Conservation (phyloP, 805 yeast species). For the Helenozyma rhizophorensis region DNA sequence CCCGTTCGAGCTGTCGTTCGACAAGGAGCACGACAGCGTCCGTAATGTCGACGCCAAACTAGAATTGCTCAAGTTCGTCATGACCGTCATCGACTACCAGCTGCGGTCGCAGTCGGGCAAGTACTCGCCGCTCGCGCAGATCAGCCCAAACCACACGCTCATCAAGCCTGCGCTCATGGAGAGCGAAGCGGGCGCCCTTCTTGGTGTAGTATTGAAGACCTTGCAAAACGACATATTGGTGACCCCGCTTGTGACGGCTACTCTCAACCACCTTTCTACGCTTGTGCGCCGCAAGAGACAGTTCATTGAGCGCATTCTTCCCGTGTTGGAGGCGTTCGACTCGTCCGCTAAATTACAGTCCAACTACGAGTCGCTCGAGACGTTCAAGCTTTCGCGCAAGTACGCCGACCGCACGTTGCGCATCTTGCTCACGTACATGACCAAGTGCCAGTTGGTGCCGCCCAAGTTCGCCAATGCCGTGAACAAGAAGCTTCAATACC, state of each 20-base stretch:
- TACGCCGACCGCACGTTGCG: conserved; percentile 60
- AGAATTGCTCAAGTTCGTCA: conserved; percentile 71
- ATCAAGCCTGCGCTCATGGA: conserved; percentile 53
- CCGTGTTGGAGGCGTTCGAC: conserved; percentile 58
- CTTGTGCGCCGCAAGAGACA: conserved; percentile 67
- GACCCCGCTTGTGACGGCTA: conserved; percentile 57
- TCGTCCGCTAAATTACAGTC: conserved; percentile 53
- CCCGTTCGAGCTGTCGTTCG: conserved; percentile 48
- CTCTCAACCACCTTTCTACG: conserved; percentile 58
- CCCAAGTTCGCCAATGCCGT: conserved; percentile 25
- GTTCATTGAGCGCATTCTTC: conserved; percentile 51
- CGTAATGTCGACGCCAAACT: conserved; percentile 57
- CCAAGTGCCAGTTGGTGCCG: conserved; percentile 33
- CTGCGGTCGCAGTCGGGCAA: conserved; percentile 36
- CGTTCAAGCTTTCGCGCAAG: conserved; percentile 53
- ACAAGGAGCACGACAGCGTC: conserved; percentile 44
- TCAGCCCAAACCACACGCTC: conserved; percentile 59
- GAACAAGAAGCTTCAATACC: conserved; percentile 23
- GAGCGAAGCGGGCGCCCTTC: conserved; percentile 60
- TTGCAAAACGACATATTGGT: conserved; percentile 54
- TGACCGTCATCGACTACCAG: conserved; percentile 40
- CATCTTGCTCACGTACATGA: conserved; percentile 36
- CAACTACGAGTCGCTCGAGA: conserved; percentile 38
- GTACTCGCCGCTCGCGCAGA: conserved; percentile 47
- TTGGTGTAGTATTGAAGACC: conserved; percentile 55